These are phyloP conservation scores for Didymella pomorum DNA, from an alignment of 2,329 filamentous ascomycete species.

Conservation along the genomic window DNA sequence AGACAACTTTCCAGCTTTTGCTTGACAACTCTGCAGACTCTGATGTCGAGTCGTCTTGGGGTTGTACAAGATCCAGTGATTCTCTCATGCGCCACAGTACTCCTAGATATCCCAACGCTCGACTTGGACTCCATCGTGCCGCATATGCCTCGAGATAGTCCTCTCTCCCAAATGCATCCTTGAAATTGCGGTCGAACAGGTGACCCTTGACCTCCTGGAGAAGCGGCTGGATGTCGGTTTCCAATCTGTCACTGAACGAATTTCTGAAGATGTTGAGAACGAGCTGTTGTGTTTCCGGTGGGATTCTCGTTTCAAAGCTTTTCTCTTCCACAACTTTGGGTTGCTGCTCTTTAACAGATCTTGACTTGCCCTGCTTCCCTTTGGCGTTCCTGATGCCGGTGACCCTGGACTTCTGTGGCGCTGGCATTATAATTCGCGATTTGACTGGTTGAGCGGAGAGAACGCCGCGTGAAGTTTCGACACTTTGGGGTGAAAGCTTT, in stretches of 20 bases:
- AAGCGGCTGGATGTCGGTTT: constrained; percentile 60
- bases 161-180: constrained; percentile 74
- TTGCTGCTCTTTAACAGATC: constrained; percentile 22
- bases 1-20: constrained; percentile 56
- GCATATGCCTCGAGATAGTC: constrained; percentile 84
- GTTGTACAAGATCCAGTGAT: constrained; percentile 14
- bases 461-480: constrained; percentile 22
- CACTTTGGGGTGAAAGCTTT: constrained; percentile 17
- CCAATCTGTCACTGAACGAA: constrained; percentile 60
- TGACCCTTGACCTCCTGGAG: constrained; percentile 87
- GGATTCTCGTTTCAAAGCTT: constrained; percentile 44
- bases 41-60: not conserved
- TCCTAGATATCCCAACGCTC: constrained; percentile 83
- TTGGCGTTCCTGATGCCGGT: constrained; percentile 30
- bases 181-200: constrained; percentile 86
- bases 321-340: constrained; percentile 15
- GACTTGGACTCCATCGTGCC: constrained; percentile 86
- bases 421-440: constrained; percentile 12
- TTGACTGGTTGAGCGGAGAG: constrained; percentile 12
- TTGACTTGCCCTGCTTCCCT: constrained; percentile 19
- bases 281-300: constrained; percentile 69
- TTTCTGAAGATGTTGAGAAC: constrained; percentile 76
- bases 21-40: not conserved
- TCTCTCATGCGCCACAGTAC: constrained; percentile 56
- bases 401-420: constrained; percentile 7